Base-by-base conservation (phyloP, 768 basidiomycete genomes). In the Leccinum sublutescens region DNA sequence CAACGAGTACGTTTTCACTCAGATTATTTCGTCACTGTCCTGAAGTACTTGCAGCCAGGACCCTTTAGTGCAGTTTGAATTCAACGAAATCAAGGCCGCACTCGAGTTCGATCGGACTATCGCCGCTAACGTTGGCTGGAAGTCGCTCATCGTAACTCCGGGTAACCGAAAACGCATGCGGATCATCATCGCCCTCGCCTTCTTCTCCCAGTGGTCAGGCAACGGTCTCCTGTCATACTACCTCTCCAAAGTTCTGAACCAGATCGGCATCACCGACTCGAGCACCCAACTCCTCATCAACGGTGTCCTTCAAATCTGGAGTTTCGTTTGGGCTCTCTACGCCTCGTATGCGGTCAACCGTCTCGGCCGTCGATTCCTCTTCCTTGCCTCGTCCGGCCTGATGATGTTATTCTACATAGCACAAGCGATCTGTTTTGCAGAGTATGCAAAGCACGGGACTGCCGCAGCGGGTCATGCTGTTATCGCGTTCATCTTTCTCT, bases 11-110 rank as follows among this genome's bases (percentile, higher is more conserved):
- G 78, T 63, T 23, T 50, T 11, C 58, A 57, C 12, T 51, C 27
- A 3, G 12, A 19, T 4, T 27, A 14, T 50, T 25, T 33, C 9
- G 14, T 48, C 21, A 21, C 48, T 15, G 23, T 10, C 19, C 38
- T 55, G 33, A 59, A 19, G 36, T 40, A 17, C 34, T 11, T 17
- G 5, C 57, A 82, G 83, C 33, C 71, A 83, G 4, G 87, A 89
- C 67, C 82, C 84, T 3, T 80, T 90, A 25, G 86, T 90, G 49
- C 77, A 81, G 61, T 90, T 87, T 65, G 89, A 92, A 72, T 90
- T 81, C 66, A 79, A 88, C 56, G 91, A 92, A 74, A 93, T 93
- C 77, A 90, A 85, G 76, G 81, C 86, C n/a, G 85, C 88, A 27
- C 82, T 93, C 54, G 82, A 86, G 2, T 80, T 88, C 47, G 92